phyloP scores from a whole-genome alignment of 148 eudicot genomes.

The Selenicereus undatus region DNA sequence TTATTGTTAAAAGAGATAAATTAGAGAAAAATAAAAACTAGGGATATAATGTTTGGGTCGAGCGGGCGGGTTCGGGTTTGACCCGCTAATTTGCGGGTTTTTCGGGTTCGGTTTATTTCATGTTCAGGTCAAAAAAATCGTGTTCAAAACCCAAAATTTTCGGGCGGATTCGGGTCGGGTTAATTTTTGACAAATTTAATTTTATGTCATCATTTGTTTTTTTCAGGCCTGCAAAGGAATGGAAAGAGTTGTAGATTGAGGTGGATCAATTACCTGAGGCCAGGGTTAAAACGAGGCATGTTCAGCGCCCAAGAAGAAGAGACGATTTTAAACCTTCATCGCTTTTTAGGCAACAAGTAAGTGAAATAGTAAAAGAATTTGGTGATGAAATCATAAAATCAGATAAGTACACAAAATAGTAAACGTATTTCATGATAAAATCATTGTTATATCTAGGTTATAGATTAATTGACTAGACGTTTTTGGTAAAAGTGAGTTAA shows the following conservation, averaged over 20 bases:
- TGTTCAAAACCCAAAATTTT: too few species aligned
- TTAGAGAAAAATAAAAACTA: too few species aligned
- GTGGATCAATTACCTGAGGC: slow-evolving; percentile 86
- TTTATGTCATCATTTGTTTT: neutral
- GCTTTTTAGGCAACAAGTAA: slow-evolving; percentile 82
- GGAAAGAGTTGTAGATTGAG: slow-evolving; percentile 91
- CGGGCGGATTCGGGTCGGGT: too few species aligned
- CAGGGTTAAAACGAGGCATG: slow-evolving; percentile 69
- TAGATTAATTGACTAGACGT: neutral
- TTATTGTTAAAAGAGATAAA: too few species aligned
- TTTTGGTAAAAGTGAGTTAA: neutral
- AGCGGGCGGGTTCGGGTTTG: too few species aligned
- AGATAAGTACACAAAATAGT: neutral
- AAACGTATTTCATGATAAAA: neutral
- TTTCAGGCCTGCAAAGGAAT: slow-evolving; percentile 61
- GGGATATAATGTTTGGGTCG: too few species aligned
- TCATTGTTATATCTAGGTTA: too few species aligned
- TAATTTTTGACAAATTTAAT: too few species aligned
- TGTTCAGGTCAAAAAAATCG: too few species aligned
- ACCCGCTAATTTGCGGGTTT: too few species aligned
- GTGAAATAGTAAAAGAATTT: slow-evolving; percentile 3
- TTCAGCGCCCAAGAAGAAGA: slow-evolving; percentile 64
- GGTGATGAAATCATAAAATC: neutral
- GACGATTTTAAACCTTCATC: slow-evolving; percentile 53
- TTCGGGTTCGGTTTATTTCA: too few species aligned